These are phyloP conservation scores for Lumnitzera racemosa DNA, from an alignment of 345 rosid species.

Conservation along the genomic window DNA sequence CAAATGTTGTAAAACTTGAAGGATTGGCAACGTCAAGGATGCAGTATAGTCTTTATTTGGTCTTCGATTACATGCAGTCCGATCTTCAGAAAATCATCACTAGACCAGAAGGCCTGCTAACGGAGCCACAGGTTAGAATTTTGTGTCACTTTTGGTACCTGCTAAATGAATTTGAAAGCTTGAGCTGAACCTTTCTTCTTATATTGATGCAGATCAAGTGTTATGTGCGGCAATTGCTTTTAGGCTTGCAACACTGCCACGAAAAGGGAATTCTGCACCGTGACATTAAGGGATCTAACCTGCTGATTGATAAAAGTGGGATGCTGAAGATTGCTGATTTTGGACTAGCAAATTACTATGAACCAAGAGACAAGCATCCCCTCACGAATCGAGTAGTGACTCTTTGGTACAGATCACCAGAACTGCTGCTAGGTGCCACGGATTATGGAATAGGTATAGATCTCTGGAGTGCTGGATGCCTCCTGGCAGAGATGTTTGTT, in stretches of 20 bases:
- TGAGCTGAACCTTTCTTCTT: not conserved
- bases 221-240: conserved; percentile 55
- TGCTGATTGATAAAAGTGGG: conserved; percentile 47
- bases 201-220: conserved; percentile 39
- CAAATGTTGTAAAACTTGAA: conserved; percentile 62
- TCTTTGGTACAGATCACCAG: conserved; percentile 66
- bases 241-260: conserved; percentile 54
- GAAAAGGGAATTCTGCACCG: conserved; percentile 52
- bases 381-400: conserved; percentile 59
- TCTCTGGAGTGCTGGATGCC: conserved; percentile 68
- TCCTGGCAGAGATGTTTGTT: conserved; percentile 56
- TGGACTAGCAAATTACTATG: conserved; percentile 48
- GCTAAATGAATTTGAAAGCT: not conserved
- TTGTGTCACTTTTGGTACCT: not conserved
- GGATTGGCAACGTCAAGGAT: conserved; percentile 69
- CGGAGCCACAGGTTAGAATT: conserved; percentile 46
- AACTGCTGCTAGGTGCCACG: conserved; percentile 50
- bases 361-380: conserved; percentile 26
- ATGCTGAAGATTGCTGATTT: conserved; percentile 55
- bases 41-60: conserved; percentile 65
- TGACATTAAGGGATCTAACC: conserved; percentile 58
- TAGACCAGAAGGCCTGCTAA: conserved; percentile 35
- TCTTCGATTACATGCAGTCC: conserved; percentile 57
- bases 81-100: conserved; percentile 43
- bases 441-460: conserved; percentile 54